Evolutionary conservation across 2,329 filamentous ascomycete genomes (phyloP), one percentile per base, ranked within the genome.

Genomic region (Paraconiothyrium sp.): DNA sequence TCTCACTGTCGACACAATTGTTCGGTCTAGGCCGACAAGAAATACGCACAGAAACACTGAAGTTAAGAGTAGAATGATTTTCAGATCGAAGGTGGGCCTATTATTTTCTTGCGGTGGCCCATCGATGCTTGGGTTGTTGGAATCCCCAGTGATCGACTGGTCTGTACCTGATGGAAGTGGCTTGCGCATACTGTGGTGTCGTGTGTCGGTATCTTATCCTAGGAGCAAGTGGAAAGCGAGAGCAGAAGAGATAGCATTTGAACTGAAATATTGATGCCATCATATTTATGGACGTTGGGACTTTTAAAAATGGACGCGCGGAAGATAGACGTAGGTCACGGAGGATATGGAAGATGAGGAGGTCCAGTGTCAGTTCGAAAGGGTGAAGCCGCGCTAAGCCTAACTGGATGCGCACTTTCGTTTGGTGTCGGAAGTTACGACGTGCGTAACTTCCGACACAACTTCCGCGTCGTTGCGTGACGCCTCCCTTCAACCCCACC

Each of bases 1-100:
- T 43, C 55, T 35, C 37, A 58, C 55, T 20, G 55, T 58, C 41
- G 55, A 49, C 16, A 58, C 35, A n/a, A 58, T 58, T 24, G 32
- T 50, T 32, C 47, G 43, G 37, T 59, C 57, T 7, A 52, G 35
- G 30, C 35, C 57, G 39, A 59, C 48, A n/a, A 59, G 39, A 30
- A 52, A 59, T 35, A 59, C 39, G 34, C 32, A 35, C 14, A 41
- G 22, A 20, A 41, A 55, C 37, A 55, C 52, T 30, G 39, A 44
- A 24, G 52, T 22, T 10, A 55, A 22, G 16, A 55, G 35, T 3
- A 55, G 32, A 16, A 37, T 16, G 8, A 30, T 52, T 52, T 37
- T 58, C 5, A 30, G 24, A 27, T 34, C 34, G 44, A 50, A 43
- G 27, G 55, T 48, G 20, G 46, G 5, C 34, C 5, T 24, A 11